A percentile compares a stretch with the other conserved stretches of the same genome.
Conservation (phyloP, 306 rosid species). For the Cucurbita ficifolia region DNA sequence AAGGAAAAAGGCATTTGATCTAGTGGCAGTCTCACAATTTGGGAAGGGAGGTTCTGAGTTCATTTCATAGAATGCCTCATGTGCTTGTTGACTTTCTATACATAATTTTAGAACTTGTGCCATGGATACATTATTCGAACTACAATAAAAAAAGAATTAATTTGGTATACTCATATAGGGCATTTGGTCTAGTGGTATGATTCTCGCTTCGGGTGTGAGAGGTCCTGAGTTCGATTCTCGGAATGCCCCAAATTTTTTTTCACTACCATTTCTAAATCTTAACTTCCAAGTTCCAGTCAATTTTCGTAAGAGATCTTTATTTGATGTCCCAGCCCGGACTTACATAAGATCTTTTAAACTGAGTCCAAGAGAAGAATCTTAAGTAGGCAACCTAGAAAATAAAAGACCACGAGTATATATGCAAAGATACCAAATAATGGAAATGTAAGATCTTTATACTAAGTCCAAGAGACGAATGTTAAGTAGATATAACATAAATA, state of each 20-base stretch:
- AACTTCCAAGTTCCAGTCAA: no score
- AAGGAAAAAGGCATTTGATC: neutral
- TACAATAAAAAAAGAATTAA: no score
- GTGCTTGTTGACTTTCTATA: no score
- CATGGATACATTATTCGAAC: no score
- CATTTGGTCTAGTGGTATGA: neutral
- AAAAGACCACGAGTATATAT: neutral
- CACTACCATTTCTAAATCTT: no score
- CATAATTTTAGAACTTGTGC: no score
- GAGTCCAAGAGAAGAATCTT: neutral
- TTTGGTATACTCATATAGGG: neutral
- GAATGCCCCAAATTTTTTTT: neutral
- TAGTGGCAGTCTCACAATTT: neutral
- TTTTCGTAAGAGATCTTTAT: no score
- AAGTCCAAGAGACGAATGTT: neutral
- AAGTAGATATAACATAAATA: neutral
- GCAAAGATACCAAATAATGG: neutral
- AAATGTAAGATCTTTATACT: neutral
- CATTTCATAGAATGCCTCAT: no score
- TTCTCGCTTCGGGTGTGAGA: neutral
- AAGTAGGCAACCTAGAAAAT: neutral
- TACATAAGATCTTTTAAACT: neutral
- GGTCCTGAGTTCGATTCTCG: neutral
- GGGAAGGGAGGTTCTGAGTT: neutral
- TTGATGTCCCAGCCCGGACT: neutral